Evolutionary conservation across 1,284 basidiomycete genomes (phyloP).

Genomic region (Trametes versicolor): DNA sequence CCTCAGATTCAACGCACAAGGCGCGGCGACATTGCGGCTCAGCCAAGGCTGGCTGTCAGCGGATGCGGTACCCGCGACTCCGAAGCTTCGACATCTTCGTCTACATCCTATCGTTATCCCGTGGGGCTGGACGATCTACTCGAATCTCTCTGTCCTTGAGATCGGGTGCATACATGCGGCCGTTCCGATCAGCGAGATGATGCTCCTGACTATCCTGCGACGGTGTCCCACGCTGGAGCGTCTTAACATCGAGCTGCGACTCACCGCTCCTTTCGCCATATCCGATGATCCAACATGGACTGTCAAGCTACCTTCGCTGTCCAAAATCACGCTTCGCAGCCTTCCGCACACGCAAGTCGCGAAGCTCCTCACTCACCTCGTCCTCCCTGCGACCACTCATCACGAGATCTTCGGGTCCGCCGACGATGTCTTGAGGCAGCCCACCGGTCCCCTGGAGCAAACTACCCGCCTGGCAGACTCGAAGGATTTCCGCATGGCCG

Average conservation of each 20-base stretch:
- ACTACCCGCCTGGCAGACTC: neutral
- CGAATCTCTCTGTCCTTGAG: slow-evolving; percentile 9
- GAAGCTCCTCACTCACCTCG: slow-evolving; percentile 3
- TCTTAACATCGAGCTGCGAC: neutral
- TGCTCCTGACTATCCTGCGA: neutral
- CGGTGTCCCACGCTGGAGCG: neutral
- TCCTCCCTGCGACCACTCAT: slow-evolving; percentile 1
- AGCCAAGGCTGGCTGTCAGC: neutral
- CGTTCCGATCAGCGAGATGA: neutral
- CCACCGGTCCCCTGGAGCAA: neutral
- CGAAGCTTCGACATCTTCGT: slow-evolving; percentile 1
- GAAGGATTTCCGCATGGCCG: slow-evolving; percentile 4
- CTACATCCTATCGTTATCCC: neutral
- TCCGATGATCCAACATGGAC: neutral
- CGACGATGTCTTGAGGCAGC: neutral
- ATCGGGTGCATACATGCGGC: neutral
- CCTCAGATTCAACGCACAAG: no score
- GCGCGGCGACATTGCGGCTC: no score
- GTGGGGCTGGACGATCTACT: slow-evolving; percentile 2
- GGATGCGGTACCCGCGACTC: neutral
- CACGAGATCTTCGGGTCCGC: neutral
- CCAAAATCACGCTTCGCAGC: neutral
- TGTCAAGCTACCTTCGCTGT: slow-evolving; percentile 5
- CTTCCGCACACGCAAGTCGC: neutral
- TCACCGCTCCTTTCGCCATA: neutral